Evolutionary conservation across 768 basidiomycete species (phyloP).

Genomic region (Kwoniella sp.): DNA sequence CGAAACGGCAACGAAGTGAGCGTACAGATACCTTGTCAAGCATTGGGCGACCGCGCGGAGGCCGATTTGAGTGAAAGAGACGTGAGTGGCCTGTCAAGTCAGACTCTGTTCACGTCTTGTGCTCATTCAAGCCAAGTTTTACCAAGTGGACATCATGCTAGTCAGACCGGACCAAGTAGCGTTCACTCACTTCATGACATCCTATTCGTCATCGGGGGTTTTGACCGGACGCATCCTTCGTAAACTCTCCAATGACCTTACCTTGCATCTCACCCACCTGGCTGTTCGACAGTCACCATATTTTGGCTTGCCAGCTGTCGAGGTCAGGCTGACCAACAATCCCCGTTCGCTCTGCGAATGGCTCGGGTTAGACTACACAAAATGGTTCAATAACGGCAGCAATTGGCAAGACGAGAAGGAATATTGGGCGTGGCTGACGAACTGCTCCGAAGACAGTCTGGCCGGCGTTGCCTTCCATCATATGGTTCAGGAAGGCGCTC

Average conservation of each 20-base stretch:
- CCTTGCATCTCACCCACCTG: constrained; percentile 22
- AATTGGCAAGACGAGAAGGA: constrained; percentile 9
- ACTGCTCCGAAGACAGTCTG: constrained; percentile 2
- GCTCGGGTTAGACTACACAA: constrained; percentile 25
- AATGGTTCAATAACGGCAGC: constrained; percentile 12
- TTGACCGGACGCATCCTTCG: constrained; percentile 23
- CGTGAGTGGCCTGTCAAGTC: constrained; percentile 10
- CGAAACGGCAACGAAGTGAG: constrained; percentile 19
- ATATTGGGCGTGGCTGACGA: constrained; percentile 30
- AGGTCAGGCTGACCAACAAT: constrained; percentile 19
- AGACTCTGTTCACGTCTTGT: neutral
- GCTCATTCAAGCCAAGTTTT: constrained; percentile 30
- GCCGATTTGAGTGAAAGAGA: neutral
- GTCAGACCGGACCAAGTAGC: constrained; percentile 9
- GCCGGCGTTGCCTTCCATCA: neutral
- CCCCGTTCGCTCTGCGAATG: constrained; percentile 19
- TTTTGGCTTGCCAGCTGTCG: constrained; percentile 23
- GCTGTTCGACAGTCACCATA: constrained; percentile 28
- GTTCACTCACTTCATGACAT: constrained; percentile 18
- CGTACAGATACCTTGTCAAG: constrained; percentile 16
- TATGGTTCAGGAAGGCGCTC: neutral
- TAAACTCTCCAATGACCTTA: constrained; percentile 14
- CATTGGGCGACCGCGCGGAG: neutral
- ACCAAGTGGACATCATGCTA: constrained; percentile 34
- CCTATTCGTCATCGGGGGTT: constrained; percentile 21